Conservation (phyloP, 345 rosid genomes). For the Eutrema japonicum region DNA sequence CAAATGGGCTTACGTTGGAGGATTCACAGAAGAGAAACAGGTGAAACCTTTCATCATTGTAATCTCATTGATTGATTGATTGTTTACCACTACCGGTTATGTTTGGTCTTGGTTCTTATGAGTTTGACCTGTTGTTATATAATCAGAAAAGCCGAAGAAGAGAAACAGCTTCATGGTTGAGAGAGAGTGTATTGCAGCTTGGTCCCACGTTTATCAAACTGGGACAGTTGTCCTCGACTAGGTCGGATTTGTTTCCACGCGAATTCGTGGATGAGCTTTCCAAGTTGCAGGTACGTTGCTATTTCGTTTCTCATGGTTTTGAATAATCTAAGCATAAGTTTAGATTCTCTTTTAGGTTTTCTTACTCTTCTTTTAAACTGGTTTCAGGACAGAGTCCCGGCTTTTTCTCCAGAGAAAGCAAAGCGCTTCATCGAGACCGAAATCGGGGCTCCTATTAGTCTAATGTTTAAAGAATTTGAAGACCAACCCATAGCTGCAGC, state of each 20-base stretch:
- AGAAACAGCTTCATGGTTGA: constrained; percentile 85
- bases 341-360: constrained; percentile 1
- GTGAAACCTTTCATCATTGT: constrained; percentile 46
- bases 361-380: constrained; percentile 17
- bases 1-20: constrained; percentile 82
- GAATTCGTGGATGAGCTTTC: constrained; percentile 97
- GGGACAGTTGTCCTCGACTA: constrained; percentile 91
- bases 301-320: constrained; percentile 18
- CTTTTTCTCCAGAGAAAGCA: constrained; percentile 89
- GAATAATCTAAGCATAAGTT: background rate
- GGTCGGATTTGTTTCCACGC: constrained; percentile 89
- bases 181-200: constrained; percentile 87
- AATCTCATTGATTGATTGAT: background rate
- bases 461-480: constrained; percentile 79
- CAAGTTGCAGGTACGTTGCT: constrained; percentile 78
- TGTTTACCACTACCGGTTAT: background rate
- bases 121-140: constrained; percentile 22
- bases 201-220: constrained; percentile 98
- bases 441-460: constrained; percentile 74
- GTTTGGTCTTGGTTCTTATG: constrained; percentile 28
- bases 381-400: constrained; percentile 89
- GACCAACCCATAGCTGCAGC: constrained; percentile 98
- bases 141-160: constrained; percentile 70
- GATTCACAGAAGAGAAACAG: constrained; percentile 83
- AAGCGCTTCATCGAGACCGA: constrained; percentile 69